phyloP scores from a whole-genome alignment of 2,329 filamentous ascomycete genomes.

The Lizonia empirigonia region DNA sequence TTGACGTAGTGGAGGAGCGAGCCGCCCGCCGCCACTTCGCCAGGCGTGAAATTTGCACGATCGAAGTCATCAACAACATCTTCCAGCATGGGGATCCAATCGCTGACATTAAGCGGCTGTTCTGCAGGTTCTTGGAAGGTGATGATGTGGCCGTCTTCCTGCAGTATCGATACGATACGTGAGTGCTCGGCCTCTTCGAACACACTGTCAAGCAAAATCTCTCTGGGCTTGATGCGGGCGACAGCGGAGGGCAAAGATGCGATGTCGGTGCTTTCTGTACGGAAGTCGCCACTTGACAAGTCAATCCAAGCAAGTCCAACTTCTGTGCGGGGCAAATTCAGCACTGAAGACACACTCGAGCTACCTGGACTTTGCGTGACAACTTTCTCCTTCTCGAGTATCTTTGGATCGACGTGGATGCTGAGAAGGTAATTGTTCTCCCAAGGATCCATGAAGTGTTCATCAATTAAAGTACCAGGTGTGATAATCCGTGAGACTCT shows the following conservation, averaged over 20 bases:
- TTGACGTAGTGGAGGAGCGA: slow-evolving; percentile 84
- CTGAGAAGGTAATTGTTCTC: slow-evolving; percentile 92
- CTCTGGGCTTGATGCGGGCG: slow-evolving; percentile 80
- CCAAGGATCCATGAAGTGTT: slow-evolving; percentile 94
- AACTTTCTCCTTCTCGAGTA: slow-evolving; percentile 29
- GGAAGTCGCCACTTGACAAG: slow-evolving; percentile 92
- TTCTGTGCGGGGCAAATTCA: slow-evolving; percentile 49
- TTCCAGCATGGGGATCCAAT: slow-evolving; percentile 81
- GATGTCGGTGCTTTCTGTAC: slow-evolving; percentile 76
- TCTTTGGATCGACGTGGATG: slow-evolving; percentile 64
- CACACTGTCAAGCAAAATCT: slow-evolving; percentile 74
- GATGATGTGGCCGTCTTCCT: slow-evolving; percentile 75
- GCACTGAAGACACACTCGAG: slow-evolving; percentile 38
- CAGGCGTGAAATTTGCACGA: slow-evolving; percentile 63
- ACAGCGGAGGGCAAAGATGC: slow-evolving; percentile 77
- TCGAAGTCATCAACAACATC: slow-evolving; percentile 64
- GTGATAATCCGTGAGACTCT: slow-evolving; percentile 87
- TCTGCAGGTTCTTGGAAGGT: slow-evolving; percentile 67
- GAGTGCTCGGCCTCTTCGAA: slow-evolving; percentile 62
- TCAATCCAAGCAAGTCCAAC: slow-evolving; percentile 93
- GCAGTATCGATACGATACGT: slow-evolving; percentile 70
- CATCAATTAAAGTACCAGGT: slow-evolving; percentile 93
- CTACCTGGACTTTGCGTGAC: slow-evolving; percentile 37
- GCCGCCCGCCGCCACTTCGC: slow-evolving; percentile 78
- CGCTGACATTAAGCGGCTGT: slow-evolving; percentile 57